Conservation (phyloP, 73 alveolate species). For the Loxodes magnus region DNA sequence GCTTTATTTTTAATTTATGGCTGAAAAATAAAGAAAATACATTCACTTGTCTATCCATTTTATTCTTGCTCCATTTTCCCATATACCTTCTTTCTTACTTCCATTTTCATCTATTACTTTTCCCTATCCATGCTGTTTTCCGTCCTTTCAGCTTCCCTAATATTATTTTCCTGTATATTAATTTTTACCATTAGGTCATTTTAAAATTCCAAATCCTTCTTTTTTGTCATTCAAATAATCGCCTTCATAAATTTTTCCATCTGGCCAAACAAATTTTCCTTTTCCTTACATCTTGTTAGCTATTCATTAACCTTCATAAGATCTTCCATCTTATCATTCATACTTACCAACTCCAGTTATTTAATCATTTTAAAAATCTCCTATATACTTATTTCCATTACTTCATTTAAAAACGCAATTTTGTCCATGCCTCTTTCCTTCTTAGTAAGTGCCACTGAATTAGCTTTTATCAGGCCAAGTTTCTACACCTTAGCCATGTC, state of each 20-base stretch:
- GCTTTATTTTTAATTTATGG: too few species aligned
- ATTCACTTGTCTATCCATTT: too few species aligned
- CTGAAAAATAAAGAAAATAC: too few species aligned
- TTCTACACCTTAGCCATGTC: constrained; percentile 48
- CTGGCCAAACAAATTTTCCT: constrained; percentile 67
- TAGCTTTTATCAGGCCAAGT: constrained; percentile 44
- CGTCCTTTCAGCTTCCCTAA: constrained; percentile 76
- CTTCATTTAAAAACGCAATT: constrained; percentile 55
- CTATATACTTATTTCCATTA: constrained; percentile 68
- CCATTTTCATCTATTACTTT: constrained; percentile 26
- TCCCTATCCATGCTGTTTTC: constrained; percentile 75
- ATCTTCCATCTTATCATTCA: constrained; percentile 67
- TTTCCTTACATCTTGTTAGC: constrained; percentile 60
- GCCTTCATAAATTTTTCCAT: constrained; percentile 72
- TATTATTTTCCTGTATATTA: too few species aligned
- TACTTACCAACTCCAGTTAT: constrained; percentile 68
- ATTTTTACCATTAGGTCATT: constrained; percentile 49
- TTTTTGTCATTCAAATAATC: constrained; percentile 63
- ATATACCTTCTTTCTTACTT: constrained; percentile 18
- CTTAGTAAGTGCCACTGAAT: constrained; percentile 45
- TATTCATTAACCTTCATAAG: constrained; percentile 59
- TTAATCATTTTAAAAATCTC: constrained; percentile 67
- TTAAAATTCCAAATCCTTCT: constrained; percentile 69
- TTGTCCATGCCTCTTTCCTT: constrained; percentile 32
- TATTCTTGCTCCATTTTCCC: constrained; percentile 44